phyloP scores from a whole-genome alignment of 495 filamentous ascomycete genomes.

The Lophiostoma macrostomum region DNA sequence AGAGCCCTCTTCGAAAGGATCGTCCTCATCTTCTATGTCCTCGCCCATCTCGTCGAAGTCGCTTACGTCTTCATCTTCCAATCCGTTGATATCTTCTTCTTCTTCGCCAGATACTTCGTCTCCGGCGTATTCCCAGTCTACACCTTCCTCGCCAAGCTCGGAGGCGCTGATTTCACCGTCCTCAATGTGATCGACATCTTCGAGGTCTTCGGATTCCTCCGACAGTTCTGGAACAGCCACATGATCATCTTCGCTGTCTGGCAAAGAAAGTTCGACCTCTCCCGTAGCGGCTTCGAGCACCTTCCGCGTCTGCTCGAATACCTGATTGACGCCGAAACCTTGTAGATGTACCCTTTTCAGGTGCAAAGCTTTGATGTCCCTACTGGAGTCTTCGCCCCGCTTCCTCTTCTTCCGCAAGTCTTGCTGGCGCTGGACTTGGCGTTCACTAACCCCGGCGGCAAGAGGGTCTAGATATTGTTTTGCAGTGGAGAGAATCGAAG shows the following conservation, averaged over 20 bases:
- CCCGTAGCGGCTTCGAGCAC: slow-evolving; percentile 61
- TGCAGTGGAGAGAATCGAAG: slow-evolving; percentile 62
- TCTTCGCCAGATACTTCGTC: slow-evolving; percentile 10
- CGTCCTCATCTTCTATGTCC: slow-evolving; percentile 40
- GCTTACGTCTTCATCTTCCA: slow-evolving; percentile 38
- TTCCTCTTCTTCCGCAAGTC: slow-evolving; percentile 64
- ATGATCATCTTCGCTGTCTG: slow-evolving; percentile 38
- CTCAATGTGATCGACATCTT: slow-evolving; percentile 9
- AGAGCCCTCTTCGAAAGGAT: slow-evolving; percentile 41
- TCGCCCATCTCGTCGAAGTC: slow-evolving; percentile 46
- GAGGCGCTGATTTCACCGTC: slow-evolving; percentile 5
- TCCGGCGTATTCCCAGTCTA: slow-evolving; percentile 35
- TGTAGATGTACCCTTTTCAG: slow-evolving; percentile 77
- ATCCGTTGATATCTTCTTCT: no score
- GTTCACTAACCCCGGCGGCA: slow-evolving; percentile 63
- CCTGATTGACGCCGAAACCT: slow-evolving; percentile 82
- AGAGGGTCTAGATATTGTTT: slow-evolving; percentile 76
- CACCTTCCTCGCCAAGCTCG: slow-evolving; percentile 33
- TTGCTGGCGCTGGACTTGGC: slow-evolving; percentile 40
- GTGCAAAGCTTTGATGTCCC: slow-evolving; percentile 53
- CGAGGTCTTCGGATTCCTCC: not conserved
- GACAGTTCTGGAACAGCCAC: slow-evolving; percentile 4
- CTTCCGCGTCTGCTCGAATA: slow-evolving; percentile 89
- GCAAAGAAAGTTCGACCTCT: slow-evolving; percentile 48
- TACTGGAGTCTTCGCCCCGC: slow-evolving; percentile 44